Conservation (phyloP, 345 rosid species). For the Eutrema yunnanense region DNA sequence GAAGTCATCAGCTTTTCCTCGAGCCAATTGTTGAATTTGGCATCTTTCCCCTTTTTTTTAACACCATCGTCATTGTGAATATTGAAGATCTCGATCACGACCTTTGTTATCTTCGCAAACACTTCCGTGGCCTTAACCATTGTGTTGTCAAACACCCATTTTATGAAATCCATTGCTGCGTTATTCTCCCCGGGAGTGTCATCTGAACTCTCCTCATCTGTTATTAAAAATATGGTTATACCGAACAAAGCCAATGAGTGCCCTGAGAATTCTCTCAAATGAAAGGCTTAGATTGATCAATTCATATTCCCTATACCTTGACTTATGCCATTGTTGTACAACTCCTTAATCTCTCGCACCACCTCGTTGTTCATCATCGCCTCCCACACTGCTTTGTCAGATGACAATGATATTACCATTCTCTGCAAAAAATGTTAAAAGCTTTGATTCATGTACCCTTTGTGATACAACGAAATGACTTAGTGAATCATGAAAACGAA, state of each 20-base stretch:
- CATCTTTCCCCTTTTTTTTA: conserved; percentile 20
- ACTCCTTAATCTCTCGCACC: conserved; percentile 63
- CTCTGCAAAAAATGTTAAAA: conserved; percentile 35
- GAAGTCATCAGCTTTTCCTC: conserved; percentile 67
- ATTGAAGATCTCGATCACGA: conserved; percentile 38
- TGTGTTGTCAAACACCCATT: conserved; percentile 59
- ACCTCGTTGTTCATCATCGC: conserved; percentile 81
- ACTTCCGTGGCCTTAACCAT: conserved; percentile 40
- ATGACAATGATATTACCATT: conserved; percentile 82
- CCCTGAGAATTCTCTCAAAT: not conserved
- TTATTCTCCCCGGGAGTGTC: conserved; percentile 32
- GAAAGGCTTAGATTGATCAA: not conserved
- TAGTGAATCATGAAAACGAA: not conserved
- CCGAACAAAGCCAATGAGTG: not conserved
- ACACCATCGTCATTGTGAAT: conserved; percentile 21
- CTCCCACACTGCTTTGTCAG: conserved; percentile 86
- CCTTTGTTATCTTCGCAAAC: conserved; percentile 41
- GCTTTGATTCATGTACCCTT: not conserved
- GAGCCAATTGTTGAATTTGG: conserved; percentile 35
- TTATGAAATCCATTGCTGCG: conserved; percentile 38
- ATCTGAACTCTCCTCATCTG: conserved; percentile 36
- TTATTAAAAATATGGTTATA: not conserved
- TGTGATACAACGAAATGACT: not conserved
- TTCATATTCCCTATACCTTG: conserved; percentile 13
- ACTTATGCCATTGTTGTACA: conserved; percentile 46